Evolutionary conservation across 345 rosid species (phyloP), one percentile per base, ranked within the genome.

Genomic region (Lumnitzera racemosa): DNA sequence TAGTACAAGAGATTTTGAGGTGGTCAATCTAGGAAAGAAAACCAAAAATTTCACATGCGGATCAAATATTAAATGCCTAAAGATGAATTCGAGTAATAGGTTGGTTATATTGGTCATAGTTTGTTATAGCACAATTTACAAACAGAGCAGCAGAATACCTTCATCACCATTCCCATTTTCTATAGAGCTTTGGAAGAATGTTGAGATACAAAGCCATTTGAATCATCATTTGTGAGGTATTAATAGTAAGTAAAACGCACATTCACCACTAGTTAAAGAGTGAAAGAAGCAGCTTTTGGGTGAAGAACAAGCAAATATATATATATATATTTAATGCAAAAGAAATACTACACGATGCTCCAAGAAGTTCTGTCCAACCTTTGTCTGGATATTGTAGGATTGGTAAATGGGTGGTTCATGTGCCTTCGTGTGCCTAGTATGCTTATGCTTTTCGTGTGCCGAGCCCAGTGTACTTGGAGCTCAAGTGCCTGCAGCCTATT

Each of bases 161-260:
- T 79, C 87, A 56, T 75, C 85, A 64, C 76, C 23, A 61, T 70
- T 79, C 53, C 68, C 81, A 15, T 49, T 53, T 54, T 81, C 82
- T 24, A 72, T 27, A 15, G 80, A 70, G 62, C 82, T 62, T 47
- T 67, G 61, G 60, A 69, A 47, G 86, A 67, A 60, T 46, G 58
- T 6, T 76, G 76, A 53, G 74, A 23, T 2, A n/a, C 56, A 55
- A 73, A 67, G 67, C 79, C 83, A 75, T 84, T 80, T 47, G 73
- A 64, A 49, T 66, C 80, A 62, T 77, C 94, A 67, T 78, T 87
- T 84, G 65, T 58, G 61, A 58, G 55, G 53, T 59, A 65, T 63
- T 59, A 60, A 66, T 5, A 36, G 43, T 36, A 36, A 48, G 0
- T 55, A 53, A 27, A 16, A 12, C 47, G 46, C 8, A 13, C 15